Evolutionary conservation across 345 rosid species (phyloP).

Genomic region (Capsella bursapastoris): DNA sequence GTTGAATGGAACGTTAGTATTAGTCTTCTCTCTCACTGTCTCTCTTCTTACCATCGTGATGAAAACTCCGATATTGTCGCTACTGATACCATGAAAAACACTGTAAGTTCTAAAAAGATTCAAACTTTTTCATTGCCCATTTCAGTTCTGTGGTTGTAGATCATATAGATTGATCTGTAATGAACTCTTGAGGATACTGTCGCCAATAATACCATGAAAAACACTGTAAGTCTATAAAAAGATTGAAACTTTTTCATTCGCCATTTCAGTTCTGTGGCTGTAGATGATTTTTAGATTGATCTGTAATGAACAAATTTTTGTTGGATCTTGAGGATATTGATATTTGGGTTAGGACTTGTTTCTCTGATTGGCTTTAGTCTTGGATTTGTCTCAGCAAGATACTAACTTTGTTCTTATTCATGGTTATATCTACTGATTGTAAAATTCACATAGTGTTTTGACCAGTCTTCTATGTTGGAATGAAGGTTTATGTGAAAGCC

Average conservation of each 20-base stretch:
- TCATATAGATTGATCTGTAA: too few species aligned
- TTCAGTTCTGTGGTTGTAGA: too few species aligned
- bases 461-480: not conserved
- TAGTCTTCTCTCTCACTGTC: slow-evolving; percentile 78
- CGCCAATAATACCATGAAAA: too few species aligned
- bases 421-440: not conserved
- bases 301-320: too few species aligned
- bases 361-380: not conserved
- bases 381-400: not conserved
- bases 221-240: too few species aligned
- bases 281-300: too few species aligned
- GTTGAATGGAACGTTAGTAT: slow-evolving; percentile 87
- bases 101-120: slow-evolving; percentile 45
- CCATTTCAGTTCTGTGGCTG: too few species aligned
- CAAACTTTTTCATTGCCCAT: too few species aligned
- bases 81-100: slow-evolving; percentile 96
- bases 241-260: too few species aligned
- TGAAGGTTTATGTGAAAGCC: slow-evolving; percentile 87
- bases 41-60: slow-evolving; percentile 61
- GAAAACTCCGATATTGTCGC: slow-evolving; percentile 92
- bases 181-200: too few species aligned
- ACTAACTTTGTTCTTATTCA: not conserved
- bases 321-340: too few species aligned
- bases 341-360: not conserved
- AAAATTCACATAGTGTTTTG: not conserved